A percentile compares a stretch with the other conserved stretches of the same genome.
phyloP scores from a whole-genome alignment of 495 filamentous ascomycete genomes.

The Lophiotrema nucula region DNA sequence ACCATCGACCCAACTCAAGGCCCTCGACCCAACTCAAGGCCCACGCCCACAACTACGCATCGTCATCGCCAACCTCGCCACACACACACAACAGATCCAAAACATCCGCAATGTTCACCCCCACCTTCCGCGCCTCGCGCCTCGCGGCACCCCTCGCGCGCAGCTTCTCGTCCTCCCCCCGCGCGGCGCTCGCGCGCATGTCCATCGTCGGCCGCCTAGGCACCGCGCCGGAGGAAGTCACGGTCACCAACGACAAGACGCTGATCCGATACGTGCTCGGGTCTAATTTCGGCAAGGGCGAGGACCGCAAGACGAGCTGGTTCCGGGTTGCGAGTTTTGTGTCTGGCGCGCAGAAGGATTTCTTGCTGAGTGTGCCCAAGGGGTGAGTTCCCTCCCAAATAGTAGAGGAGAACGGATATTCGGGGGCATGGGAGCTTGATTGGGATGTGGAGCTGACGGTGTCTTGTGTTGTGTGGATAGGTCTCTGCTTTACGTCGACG shows the following conservation, averaged over 20 bases:
- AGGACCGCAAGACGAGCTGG: slow-evolving; percentile 71
- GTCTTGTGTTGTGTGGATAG: neutral
- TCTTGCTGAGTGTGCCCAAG: slow-evolving; percentile 65
- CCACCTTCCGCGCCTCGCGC: slow-evolving; percentile 41
- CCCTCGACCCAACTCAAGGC: neutral
- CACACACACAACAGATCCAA: neutral
- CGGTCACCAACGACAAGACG: slow-evolving; percentile 65
- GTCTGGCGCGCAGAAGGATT: slow-evolving; percentile 58
- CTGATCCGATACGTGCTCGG: slow-evolving; percentile 67
- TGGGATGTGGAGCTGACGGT: neutral
- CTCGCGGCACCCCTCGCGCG: slow-evolving; percentile 48
- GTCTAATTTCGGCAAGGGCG: slow-evolving; percentile 53
- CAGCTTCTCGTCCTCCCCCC: slow-evolving; percentile 55
- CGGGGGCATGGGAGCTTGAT: neutral
- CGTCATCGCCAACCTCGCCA: neutral
- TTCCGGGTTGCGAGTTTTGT: slow-evolving; percentile 69
- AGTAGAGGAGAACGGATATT: slow-evolving; percentile 16
- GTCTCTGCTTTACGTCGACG: slow-evolving; percentile 70
- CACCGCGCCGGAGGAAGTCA: slow-evolving; percentile 62
- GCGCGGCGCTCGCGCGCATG: slow-evolving; percentile 55
- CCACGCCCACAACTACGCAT: slow-evolving; percentile 1
- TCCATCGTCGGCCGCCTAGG: slow-evolving; percentile 76
- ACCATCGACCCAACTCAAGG: neutral
- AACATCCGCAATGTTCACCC: slow-evolving; percentile 10
- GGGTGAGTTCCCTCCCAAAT: slow-evolving; percentile 58